A percentile compares a stretch with the other conserved stretches of the same genome.
phyloP scores from a whole-genome alignment of 2,329 filamentous ascomycete species.

The Nemania sp. region DNA sequence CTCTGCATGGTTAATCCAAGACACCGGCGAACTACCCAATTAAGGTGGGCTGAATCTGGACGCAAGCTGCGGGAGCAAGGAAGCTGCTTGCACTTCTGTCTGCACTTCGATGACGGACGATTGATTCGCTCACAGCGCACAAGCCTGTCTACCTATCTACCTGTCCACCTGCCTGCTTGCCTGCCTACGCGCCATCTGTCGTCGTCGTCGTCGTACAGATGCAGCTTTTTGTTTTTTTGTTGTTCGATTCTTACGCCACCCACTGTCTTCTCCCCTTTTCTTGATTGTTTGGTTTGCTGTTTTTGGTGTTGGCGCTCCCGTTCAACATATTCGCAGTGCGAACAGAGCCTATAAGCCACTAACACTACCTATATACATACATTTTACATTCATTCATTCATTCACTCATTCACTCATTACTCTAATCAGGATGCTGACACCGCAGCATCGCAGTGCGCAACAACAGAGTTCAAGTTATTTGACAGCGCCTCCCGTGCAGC shows the following conservation, averaged over 20 bases:
- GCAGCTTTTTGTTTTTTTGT: constrained; percentile 9
- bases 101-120: not conserved
- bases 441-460: constrained; percentile 39
- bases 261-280: not conserved
- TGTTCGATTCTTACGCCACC: not conserved
- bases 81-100: not conserved
- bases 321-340: constrained; percentile 15
- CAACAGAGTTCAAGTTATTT: constrained; percentile 47
- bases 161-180: too few relatives aligned
- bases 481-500: constrained; percentile 48
- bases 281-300: constrained; percentile 9
- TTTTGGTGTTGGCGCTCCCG: constrained; percentile 12
- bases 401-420: too few relatives aligned
- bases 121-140: constrained; percentile 4
- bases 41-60: constrained; percentile 2
- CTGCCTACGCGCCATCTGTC: not conserved
- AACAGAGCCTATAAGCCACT: constrained; percentile 19
- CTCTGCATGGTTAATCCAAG: constrained; percentile 23
- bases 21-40: not conserved
- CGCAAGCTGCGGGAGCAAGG: not conserved
- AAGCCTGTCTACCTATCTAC: not conserved
- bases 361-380: not conserved
- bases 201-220: constrained; percentile 5
- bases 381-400: too few relatives aligned
- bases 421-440: constrained; percentile 45